Evolutionary conservation across 2,329 filamentous ascomycete genomes (phyloP).

Genomic region (Scorias spongiosa): DNA sequence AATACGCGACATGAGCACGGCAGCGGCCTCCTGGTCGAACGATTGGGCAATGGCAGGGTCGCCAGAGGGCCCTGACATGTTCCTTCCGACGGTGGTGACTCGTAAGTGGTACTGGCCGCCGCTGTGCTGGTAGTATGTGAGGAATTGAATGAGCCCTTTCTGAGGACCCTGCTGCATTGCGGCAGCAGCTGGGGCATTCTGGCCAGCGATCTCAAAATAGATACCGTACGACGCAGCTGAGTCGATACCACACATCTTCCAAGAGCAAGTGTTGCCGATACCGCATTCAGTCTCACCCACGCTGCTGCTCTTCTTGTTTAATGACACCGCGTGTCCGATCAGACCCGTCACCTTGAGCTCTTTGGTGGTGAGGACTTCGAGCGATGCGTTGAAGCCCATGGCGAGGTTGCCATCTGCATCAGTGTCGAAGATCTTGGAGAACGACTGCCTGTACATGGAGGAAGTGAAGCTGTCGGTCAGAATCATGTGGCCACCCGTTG

Average conservation of each 20-base stretch:
- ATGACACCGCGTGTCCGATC: conserved; percentile 87
- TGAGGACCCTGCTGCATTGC: conserved; percentile 76
- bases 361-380: conserved; percentile 94
- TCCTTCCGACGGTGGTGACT: conserved; percentile 84
- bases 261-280: conserved; percentile 95
- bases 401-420: conserved; percentile 85
- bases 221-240: conserved; percentile 86
- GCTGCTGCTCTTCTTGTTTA: conserved; percentile 95
- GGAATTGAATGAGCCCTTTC: conserved; percentile 92
- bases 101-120: conserved; percentile 91
- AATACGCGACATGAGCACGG: conserved; percentile 97
- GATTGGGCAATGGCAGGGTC: conserved; percentile 92
- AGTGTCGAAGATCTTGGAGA: conserved; percentile 92
- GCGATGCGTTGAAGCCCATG: conserved; percentile 95
- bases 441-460: conserved; percentile 98
- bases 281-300: conserved; percentile 97
- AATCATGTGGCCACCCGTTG: conserved; percentile 95
- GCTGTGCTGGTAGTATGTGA: conserved; percentile 97
- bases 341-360: conserved; percentile 95
- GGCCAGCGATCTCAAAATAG: conserved; percentile 94
- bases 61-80: conserved; percentile 81
- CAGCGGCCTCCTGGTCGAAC: conserved; percentile 95
- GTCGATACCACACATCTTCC: conserved; percentile 99
- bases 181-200: conserved; percentile 56
- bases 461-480: conserved; percentile 96